phyloP scores from a whole-genome alignment of 2,329 filamentous ascomycete genomes.

The Xylariales sp. region DNA sequence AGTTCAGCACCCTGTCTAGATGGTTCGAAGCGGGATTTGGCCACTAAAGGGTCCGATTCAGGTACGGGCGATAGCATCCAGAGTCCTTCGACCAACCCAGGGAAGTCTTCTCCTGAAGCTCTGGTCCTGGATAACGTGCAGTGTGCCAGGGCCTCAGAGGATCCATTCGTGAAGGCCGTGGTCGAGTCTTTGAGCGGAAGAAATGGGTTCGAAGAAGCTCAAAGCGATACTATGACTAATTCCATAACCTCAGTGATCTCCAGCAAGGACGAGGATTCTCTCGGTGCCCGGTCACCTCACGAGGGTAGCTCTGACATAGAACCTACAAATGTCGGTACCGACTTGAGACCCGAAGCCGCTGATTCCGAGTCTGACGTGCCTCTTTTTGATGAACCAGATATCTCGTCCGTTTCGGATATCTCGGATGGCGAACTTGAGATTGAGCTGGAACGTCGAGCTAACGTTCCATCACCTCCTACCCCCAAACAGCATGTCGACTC shows the following conservation, averaged over 20 bases:
- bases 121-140: neutral
- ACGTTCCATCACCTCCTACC: conserved; percentile 12
- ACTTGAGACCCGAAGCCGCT: neutral
- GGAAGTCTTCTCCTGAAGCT: conserved; percentile 7
- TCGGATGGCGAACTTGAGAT: conserved; percentile 36
- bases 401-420: conserved; percentile 33
- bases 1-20: conserved; percentile 11
- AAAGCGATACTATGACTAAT: neutral
- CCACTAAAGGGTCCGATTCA: conserved; percentile 11
- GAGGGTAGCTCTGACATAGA: too few relatives aligned
- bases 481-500: conserved; percentile 23
- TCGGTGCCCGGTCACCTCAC: too few relatives aligned
- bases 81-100: conserved; percentile 14
- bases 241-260: neutral
- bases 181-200: neutral
- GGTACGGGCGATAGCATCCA: conserved; percentile 10
- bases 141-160: neutral
- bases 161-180: neutral
- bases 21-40: conserved; percentile 8
- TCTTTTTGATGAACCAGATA: conserved; percentile 17
- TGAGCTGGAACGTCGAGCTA: conserved; percentile 16
- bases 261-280: conserved; percentile 15
- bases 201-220: neutral
- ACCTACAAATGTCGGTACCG: too few relatives aligned
- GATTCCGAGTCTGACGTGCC: neutral